phyloP scores from a whole-genome alignment of 306 rosid genomes.

The Medicago arabica region DNA sequence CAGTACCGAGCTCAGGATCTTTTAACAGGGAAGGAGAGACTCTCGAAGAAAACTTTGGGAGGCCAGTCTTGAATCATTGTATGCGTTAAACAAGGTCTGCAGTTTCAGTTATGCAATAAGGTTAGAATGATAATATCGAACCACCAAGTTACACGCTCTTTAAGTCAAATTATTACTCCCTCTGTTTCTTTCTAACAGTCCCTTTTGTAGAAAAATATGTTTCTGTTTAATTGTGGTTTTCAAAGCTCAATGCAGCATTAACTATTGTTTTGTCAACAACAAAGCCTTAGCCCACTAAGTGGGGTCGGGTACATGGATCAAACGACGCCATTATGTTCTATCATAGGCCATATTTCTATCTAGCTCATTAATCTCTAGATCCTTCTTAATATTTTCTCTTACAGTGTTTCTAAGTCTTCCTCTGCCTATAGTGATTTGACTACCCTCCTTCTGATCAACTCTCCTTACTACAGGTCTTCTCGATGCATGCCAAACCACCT shows the following conservation, averaged over 20 bases:
- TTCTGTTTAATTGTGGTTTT: not conserved
- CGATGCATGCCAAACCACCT: too few relatives aligned
- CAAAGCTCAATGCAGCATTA: not conserved
- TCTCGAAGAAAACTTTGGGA: not conserved
- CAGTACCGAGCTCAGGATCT: not conserved
- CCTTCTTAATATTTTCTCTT: too few relatives aligned
- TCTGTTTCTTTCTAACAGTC: not conserved
- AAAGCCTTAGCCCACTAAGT: too few relatives aligned
- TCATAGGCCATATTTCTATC: too few relatives aligned
- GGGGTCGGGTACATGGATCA: too few relatives aligned
- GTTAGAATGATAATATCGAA: not conserved
- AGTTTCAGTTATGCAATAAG: not conserved
- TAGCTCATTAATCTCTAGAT: too few relatives aligned
- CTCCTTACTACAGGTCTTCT: too few relatives aligned
- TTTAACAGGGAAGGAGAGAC: not conserved
- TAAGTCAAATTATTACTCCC: not conserved
- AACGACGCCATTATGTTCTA: too few relatives aligned
- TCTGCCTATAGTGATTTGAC: too few relatives aligned
- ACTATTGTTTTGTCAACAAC: not conserved
- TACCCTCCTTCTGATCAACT: too few relatives aligned
- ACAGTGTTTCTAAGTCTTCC: too few relatives aligned
- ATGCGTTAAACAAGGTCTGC: not conserved
- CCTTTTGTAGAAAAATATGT: not conserved
- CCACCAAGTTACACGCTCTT: not conserved
- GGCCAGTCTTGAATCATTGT: not conserved